Evolutionary conservation across 2,329 filamentous ascomycete species (phyloP), one percentile per base, ranked within the genome.

Genomic region (Ophiocordyceps unilateralis): DNA sequence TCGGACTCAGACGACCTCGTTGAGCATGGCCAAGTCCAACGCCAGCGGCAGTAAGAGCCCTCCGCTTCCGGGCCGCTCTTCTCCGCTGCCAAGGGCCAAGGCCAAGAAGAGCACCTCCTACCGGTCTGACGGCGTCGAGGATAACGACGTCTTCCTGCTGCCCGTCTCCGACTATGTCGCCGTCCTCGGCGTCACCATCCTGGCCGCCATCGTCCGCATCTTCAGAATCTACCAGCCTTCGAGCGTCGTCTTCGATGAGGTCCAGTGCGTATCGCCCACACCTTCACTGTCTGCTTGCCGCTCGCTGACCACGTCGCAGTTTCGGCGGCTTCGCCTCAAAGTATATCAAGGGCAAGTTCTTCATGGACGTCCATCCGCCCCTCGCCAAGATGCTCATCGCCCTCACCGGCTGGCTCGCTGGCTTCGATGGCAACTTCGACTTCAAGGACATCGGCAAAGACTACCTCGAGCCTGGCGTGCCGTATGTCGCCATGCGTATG

Each of bases 361-460:
- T 98, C 64, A 98, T 98, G 91, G 91, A 98, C 60, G 91, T 98
- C n/a, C 91, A 98, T 60, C 91, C 91, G 26, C 91, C 91, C 39
- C 73, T 98, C 47, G 91, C 91, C 51, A 98, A 98, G 70, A 77
- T 98, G 59, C 78, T 98, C 52, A 89, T 98, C 55, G 93, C 91
- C 42, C 76, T 98, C 47, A 87, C 88, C 49, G 91, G 89, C 53
- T 98, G 83, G 80, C 65, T 95, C 49, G 91, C 88, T 54, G 91
- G 91, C 43, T 98, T 96, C 61, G 76, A 95, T 58, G 91, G 91
- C 50, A 73, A 86, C 49, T 98, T 98, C 60, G 91, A 96, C 62
- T 98, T 98, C 71, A 98, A 96, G 70, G 88, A 98, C 53, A 98
- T 98, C 64, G 91, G 91, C 63, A 95, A 96, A 68, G 91, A 98